Conservation (phyloP, 129 eudicot species). For the Centella asiatica region DNA sequence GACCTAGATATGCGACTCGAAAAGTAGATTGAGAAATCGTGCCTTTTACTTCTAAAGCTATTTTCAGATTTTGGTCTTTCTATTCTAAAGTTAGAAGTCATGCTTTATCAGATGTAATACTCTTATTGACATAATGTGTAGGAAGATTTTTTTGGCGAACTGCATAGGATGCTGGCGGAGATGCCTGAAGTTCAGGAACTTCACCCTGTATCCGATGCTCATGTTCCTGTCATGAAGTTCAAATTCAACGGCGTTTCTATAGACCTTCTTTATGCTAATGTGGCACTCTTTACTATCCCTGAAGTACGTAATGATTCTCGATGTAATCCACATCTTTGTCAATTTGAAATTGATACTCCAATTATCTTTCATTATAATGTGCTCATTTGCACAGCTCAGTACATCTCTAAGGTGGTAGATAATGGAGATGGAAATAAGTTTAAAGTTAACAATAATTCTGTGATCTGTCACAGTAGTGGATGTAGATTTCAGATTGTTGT, state of each 20-base stretch:
- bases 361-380: background rate
- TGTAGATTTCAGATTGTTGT: too few species aligned
- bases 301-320: constrained; percentile 36
- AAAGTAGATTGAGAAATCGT: constrained; percentile 30
- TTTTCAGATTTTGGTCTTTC: background rate
- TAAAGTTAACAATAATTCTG: too few species aligned
- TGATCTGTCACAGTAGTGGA: too few species aligned
- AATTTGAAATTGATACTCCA: background rate
- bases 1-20: constrained; percentile 80
- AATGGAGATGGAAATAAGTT: too few species aligned
- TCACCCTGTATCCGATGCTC: constrained; percentile 16
- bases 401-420: too few species aligned
- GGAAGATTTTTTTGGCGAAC: constrained; percentile 19
- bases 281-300: constrained; percentile 60
- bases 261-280: constrained; percentile 21
- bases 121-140: background rate
- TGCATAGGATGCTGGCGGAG: constrained; percentile 12
- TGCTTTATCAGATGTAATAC: background rate
- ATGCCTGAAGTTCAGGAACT: constrained; percentile 11
- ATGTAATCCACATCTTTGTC: background rate
- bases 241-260: constrained; percentile 69
- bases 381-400: background rate
- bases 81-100: background rate
- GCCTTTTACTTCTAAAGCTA: background rate
- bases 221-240: constrained; percentile 17